phyloP scores from a whole-genome alignment of 1,139 yeast species.

The Candida glucosophila region DNA sequence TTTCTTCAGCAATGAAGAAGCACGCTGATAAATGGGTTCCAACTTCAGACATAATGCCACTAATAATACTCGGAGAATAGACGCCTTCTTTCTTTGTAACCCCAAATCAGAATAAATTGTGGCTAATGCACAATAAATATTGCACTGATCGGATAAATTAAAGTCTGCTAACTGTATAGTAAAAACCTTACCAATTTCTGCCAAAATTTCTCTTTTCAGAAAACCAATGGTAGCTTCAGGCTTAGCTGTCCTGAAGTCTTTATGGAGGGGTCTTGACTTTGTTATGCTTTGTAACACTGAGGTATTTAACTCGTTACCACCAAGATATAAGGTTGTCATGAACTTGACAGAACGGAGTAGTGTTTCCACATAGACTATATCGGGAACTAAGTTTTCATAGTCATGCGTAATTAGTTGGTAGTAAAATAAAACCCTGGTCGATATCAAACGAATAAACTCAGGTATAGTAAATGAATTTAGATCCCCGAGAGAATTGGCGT shows the following conservation, averaged over 20 bases:
- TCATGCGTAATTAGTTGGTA: conserved; percentile 55
- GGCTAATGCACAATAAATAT: conserved; percentile 61
- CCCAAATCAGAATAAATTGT: conserved; percentile 55
- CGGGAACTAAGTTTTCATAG: conserved; percentile 75
- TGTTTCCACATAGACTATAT: conserved; percentile 68
- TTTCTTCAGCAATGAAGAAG: not conserved
- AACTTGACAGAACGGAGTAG: conserved; percentile 56
- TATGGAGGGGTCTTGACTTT: conserved; percentile 4
- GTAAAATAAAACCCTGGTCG: conserved; percentile 41
- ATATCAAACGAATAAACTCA: conserved; percentile 40
- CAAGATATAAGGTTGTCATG: conserved; percentile 43
- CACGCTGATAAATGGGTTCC: conserved; percentile 6
- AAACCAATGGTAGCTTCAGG: conserved; percentile 5
- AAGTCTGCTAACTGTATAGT: conserved; percentile 33
- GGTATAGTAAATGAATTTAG: conserved; percentile 24
- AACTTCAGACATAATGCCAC: conserved; percentile 41
- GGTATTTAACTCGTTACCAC: conserved; percentile 40
- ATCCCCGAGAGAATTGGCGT: conserved; percentile 12
- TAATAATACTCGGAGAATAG: conserved; percentile 56
- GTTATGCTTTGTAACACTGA: conserved; percentile 34
- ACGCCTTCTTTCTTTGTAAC: conserved; percentile 58
- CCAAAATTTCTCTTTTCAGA: conserved; percentile 36
- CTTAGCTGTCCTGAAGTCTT: conserved; percentile 4
- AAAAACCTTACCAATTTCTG: conserved; percentile 39
- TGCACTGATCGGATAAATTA: conserved; percentile 44